Percentiles rank a stretch among this genome's conserved stretches.
Conservation (phyloP, 2,329 filamentous ascomycete species). For the Neodidymelliopsis sp. region DNA sequence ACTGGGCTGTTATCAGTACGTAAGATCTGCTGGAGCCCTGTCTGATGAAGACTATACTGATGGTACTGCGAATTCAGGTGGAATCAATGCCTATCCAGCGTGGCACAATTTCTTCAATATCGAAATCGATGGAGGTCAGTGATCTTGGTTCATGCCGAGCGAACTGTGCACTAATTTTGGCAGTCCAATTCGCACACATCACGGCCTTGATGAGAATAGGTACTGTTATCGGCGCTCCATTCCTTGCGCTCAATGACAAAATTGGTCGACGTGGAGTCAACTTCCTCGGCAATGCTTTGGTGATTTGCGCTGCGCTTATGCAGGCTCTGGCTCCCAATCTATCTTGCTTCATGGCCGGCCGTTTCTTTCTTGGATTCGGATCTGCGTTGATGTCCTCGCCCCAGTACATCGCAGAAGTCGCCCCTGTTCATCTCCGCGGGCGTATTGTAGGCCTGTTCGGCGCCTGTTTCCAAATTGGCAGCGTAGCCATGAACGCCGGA, state of each 20-base stretch:
- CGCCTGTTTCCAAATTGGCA: constrained; percentile 57
- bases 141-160: no score
- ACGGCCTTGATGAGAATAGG: constrained; percentile 60
- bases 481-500: constrained; percentile 52
- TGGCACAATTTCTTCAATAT: constrained; percentile 57
- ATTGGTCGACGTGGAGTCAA: constrained; percentile 58
- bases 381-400: constrained; percentile 49
- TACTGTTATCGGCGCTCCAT: constrained; percentile 55
- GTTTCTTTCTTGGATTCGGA: constrained; percentile 51
- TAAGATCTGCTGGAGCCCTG: neutral
- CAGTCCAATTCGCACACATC: constrained; percentile 46
- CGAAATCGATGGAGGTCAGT: constrained; percentile 48
- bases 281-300: constrained; percentile 56
- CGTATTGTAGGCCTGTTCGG: constrained; percentile 58
- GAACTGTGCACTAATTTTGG: constrained; percentile 21
- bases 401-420: constrained; percentile 51
- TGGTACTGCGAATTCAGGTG: constrained; percentile 14
- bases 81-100: constrained; percentile 53
- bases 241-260: constrained; percentile 55
- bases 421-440: constrained; percentile 47
- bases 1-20: constrained; percentile 58
- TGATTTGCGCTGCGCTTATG: constrained; percentile 55
- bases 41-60: neutral
- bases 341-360: constrained; percentile 49
- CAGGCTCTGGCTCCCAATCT: constrained; percentile 42